Evolutionary conservation across 1,284 basidiomycete genomes (phyloP), one percentile per base, ranked within the genome.

Genomic region (Wolfiporia cocos): DNA sequence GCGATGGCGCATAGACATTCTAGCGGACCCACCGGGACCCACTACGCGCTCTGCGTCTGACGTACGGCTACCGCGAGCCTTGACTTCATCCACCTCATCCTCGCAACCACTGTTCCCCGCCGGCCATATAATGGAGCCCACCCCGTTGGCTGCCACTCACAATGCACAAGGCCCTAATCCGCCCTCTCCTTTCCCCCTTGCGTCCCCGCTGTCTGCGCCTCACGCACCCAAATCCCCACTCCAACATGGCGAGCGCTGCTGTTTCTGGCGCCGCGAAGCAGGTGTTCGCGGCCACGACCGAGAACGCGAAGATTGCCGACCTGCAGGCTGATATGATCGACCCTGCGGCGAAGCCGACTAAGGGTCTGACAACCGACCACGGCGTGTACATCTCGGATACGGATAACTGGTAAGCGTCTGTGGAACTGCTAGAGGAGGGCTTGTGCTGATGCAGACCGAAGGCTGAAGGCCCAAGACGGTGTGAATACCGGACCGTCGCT

Each of bases 381-480:
- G 82, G 81, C 22, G 69, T 74, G n/a, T 70, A 68, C 39, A 56
- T 81, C 11, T 63, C 70, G 1, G 69, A 86, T 51, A 78, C 81
- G 0, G 80, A 86, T 54, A 76, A 76, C 47, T 85, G 82, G 83
- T 78, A 43, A 18, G 68, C 57, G 22, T 30, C 14, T n/a, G 17
- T 15, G 32, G n/a, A 2, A 6, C 37, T 31, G 21, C 18, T 11
- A 20, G n/a, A 10, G 14, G n/a, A 18, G 42, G 19, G 31, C 18
- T 24, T 39, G 11, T 38, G 17, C 33, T 37, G 26, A 17, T 35
- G 21, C 15, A 11, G 15, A 17, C 26, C 26, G 29, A 37, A 83
- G 80, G 79, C 61, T 83, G 26, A 76, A 71, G 56, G 71, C 69
- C 11, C 56, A 67, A 4, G 58, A 72, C 41, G 73, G 69, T 17